Evolutionary conservation across 768 basidiomycete species (phyloP), one percentile per base, ranked within the genome.

Genomic region (Phylloporus sp.): DNA sequence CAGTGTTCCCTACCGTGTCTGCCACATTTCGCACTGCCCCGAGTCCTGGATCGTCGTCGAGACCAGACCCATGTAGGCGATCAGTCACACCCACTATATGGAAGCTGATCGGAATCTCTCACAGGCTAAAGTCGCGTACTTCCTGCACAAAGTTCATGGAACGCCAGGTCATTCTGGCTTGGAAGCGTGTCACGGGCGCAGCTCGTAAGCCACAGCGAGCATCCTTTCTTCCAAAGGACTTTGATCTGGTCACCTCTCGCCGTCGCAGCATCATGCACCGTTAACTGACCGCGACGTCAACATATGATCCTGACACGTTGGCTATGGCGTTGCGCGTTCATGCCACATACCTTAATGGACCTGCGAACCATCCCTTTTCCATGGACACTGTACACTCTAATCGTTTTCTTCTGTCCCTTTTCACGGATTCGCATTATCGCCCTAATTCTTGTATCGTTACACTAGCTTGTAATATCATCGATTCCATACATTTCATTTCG

Each of bases 101-200:
- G 21, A 14, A 14, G 5, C 41, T 52, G 22, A 57, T 11, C 11
- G 4, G 14, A 13, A 22, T 27, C 13, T 3, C 26, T 32, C 20
- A 36, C 39, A 65, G 65, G 33, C 49, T 44, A 28, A 63, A 54
- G 33, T 45, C 64, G 3, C 57, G 55, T 44, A 29, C 40, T 9
- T 69, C 77, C 4, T 66, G 64, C 52, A 63, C 71, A 11, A 80
- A 78, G 50, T 65, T 63, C 56, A 62, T 85, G 47, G 75, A 80
- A 56, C 81, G 83, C 45, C 78, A 76, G 60, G 65, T 83, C 49
- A 63, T 84, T 43, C 67, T 71, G 34, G 69, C 74, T 9, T 85
- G 83, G 83, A 85, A 85, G 58, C 65, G 72, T 31, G 63, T 84
- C 57, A 82, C 81, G 21, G 68, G 72, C 20, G 66, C 69, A 24